A percentile compares a stretch with the other conserved stretches of the same genome.
phyloP scores from a whole-genome alignment of 257 asterid species.

The Solanum megistacrolobum region DNA sequence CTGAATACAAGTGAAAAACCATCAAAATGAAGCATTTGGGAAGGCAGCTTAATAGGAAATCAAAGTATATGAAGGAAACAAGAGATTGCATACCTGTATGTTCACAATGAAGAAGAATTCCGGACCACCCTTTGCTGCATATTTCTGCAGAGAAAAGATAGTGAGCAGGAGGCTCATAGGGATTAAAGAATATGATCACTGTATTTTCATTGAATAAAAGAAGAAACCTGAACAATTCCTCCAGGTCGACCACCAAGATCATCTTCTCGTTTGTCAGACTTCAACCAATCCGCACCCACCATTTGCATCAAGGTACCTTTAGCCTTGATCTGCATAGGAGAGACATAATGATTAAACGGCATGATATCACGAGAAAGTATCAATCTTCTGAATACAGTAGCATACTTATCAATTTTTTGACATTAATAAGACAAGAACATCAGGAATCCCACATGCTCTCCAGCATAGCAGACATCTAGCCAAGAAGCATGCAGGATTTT shows the following conservation, averaged over 20 bases:
- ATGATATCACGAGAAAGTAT: neutral
- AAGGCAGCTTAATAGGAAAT: neutral
- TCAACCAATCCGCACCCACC: conserved; percentile 99
- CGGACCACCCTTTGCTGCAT: conserved; percentile 85
- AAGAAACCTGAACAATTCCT: conserved; percentile 81
- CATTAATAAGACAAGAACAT: neutral
- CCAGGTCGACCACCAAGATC: conserved; percentile 95
- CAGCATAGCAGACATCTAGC: neutral
- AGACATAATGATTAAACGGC: neutral
- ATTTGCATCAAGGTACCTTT: conserved; percentile 90
- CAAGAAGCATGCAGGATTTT: neutral
- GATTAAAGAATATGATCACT: neutral
- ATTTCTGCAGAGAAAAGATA: conserved; percentile 50
- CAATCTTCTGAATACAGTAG: neutral
- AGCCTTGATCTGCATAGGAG: conserved; percentile 54
- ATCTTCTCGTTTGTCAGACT: conserved; percentile 94
- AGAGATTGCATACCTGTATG: conserved; percentile 58
- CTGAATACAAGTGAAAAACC: conserved; percentile 13
- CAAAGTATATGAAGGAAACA: neutral
- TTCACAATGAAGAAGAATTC: conserved; percentile 89
- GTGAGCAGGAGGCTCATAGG: conserved; percentile 8
- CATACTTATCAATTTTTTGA: neutral
- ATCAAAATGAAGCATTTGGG: neutral
- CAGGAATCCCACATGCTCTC: neutral
- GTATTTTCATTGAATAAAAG: neutral